Base-by-base conservation (phyloP, 768 basidiomycete species). In the Amanita pallidorosea region DNA sequence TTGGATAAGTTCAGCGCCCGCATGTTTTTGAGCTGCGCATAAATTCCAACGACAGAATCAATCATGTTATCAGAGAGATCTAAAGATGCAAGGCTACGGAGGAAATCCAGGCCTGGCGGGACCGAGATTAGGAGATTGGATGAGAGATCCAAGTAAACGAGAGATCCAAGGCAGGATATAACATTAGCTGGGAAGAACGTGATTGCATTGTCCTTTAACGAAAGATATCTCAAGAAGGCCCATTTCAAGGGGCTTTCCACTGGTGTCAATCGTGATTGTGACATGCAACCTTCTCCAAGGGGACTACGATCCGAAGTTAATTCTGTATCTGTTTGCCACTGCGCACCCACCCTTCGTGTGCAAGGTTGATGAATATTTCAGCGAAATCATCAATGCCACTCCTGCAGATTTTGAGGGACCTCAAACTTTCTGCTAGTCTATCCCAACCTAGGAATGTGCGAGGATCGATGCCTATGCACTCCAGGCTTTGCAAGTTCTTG, bases 31-130 rank as follows among this genome's bases (percentile, higher is more conserved):
- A 97, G 75, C 47, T 81, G 79, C 34, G 77, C 77, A 60, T 92
- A 88, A 52, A 96, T 88, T 25, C 88, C 87, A 4, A 93, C 77
- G 15, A 98, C 85, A 15, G 94, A 93, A 63, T 95, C 92, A 57
- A 99, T 92, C 80, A 99, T 90, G 69, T 99, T 99, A 65, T 94
- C 87, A 13, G 88, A 76, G n/a, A 99, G 79, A 66, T 96, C 94
- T 58, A 99, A 83, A n/a, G 87, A 88, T 49, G 81, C 66, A 47
- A 99, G 85, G 55, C 83, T 86, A 60, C 83, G 79, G 20, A 99
- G 77, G 5, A 71, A 61, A 13, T 81, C 76, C 29, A 95, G 75
- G 18, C 84, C 86, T 1, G 83, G 64, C 1, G 92, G 92, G n/a
- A 94, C 76, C 27, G 89, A 86, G 37, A 93, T 81, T 42, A 97